phyloP scores from a whole-genome alignment of 257 asterid genomes.

The Linaria vulgaris region DNA sequence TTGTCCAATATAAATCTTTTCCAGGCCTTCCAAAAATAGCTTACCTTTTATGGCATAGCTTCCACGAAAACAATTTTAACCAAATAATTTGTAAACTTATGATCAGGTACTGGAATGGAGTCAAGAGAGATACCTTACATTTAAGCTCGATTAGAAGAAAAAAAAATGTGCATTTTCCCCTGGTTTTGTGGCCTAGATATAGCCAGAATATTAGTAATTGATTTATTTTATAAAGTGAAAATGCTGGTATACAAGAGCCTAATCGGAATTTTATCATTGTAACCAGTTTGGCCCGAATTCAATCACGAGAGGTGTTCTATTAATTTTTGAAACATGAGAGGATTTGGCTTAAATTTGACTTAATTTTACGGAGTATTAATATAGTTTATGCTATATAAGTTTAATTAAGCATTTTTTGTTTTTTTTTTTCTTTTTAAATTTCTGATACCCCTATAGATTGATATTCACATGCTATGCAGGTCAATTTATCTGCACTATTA shows the following conservation, averaged over 20 bases:
- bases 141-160: conserved; percentile 1
- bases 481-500: conserved; percentile 16
- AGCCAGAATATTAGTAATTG: conserved; percentile 1
- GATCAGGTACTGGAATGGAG: conserved; percentile 8
- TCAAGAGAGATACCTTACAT: conserved; percentile 1
- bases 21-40: not conserved
- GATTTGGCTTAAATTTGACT: too few species aligned
- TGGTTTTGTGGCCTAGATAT: not conserved
- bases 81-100: not conserved
- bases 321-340: too few species aligned
- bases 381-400: too few species aligned
- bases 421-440: not conserved
- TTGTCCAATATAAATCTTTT: conserved; percentile 4
- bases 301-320: too few species aligned
- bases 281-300: too few species aligned
- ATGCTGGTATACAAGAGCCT: conserved; percentile 9
- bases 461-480: conserved; percentile 18
- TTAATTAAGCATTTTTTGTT: not conserved
- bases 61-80: not conserved
- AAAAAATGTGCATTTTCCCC: not conserved
- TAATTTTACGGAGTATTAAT: too few species aligned
- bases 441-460: conserved; percentile 4
- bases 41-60: conserved; percentile 1
- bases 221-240: not conserved
- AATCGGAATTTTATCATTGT: too few species aligned